Evolutionary conservation across 768 basidiomycete species (phyloP).

Genomic region (Amanita pseudoporphyria): DNA sequence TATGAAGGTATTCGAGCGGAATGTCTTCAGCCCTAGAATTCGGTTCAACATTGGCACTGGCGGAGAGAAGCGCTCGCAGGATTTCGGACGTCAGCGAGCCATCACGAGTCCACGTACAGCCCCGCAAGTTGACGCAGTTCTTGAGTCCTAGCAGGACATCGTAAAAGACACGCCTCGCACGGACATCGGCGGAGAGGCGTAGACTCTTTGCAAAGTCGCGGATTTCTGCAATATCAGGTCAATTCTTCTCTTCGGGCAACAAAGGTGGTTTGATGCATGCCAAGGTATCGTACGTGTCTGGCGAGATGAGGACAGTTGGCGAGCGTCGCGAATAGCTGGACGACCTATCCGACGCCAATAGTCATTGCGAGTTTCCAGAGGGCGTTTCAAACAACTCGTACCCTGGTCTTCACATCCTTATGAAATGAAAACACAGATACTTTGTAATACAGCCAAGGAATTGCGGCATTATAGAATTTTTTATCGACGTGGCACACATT

Average conservation of each 20-base stretch:
- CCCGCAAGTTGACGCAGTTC: slow-evolving; percentile 51
- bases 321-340: slow-evolving; percentile 53
- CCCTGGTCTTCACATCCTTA: slow-evolving; percentile 52
- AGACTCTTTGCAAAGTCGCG: slow-evolving; percentile 61
- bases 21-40: not conserved
- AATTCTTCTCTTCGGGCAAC: not conserved
- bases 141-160: slow-evolving; percentile 39
- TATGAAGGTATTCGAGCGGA: not conserved
- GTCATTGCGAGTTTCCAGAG: not conserved
- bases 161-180: slow-evolving; percentile 18
- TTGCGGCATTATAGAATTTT: slow-evolving; percentile 41
- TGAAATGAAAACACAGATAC: slow-evolving; percentile 67
- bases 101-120: slow-evolving; percentile 76
- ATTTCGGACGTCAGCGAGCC: slow-evolving; percentile 57
- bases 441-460: slow-evolving; percentile 43
- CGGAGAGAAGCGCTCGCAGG: slow-evolving; percentile 34
- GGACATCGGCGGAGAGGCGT: slow-evolving; percentile 18
- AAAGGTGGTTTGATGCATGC: slow-evolving; percentile 20
- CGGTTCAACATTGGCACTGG: not conserved
- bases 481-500: slow-evolving; percentile 45
- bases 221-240: slow-evolving; percentile 36
- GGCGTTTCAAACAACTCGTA: slow-evolving; percentile 16
- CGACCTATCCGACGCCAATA: slow-evolving; percentile 32
- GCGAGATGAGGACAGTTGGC: slow-evolving; percentile 47
- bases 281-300: slow-evolving; percentile 43